Evolutionary conservation across 2,329 filamentous ascomycete genomes (phyloP).

Genomic region (Colletotrichum liriopes): DNA sequence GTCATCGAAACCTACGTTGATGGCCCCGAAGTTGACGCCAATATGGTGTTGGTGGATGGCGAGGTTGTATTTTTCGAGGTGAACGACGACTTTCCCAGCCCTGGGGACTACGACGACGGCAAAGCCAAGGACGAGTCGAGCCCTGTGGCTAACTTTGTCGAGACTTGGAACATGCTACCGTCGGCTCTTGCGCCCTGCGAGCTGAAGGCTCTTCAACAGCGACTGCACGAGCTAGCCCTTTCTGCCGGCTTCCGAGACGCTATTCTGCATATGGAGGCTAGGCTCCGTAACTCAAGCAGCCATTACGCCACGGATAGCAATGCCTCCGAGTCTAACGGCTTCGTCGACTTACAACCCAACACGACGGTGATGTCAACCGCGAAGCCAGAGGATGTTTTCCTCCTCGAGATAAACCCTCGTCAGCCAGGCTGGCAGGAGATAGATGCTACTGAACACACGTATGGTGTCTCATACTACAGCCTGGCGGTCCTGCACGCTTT

Average conservation of each 20-base stretch:
- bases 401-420: constrained; percentile 51
- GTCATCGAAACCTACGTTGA: constrained; percentile 45
- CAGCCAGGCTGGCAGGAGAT: constrained; percentile 47
- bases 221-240: constrained; percentile 43
- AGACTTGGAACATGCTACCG: constrained; percentile 47
- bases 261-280: constrained; percentile 51
- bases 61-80: constrained; percentile 49
- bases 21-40: constrained; percentile 46
- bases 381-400: constrained; percentile 40
- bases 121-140: constrained; percentile 15
- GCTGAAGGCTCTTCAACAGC: constrained; percentile 43
- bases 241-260: constrained; percentile 48
- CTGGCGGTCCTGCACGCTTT: constrained; percentile 46
- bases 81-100: constrained; percentile 41
- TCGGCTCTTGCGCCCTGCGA: constrained; percentile 46
- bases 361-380: constrained; percentile 7
- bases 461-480: constrained; percentile 51
- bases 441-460: constrained; percentile 45
- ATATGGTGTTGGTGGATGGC: constrained; percentile 45
- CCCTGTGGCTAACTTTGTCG: constrained; percentile 46
- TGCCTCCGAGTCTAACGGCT: constrained; percentile 15
- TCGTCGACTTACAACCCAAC: constrained; percentile 43
- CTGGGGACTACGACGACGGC: neutral
- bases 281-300: constrained; percentile 47
- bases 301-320: constrained; percentile 39